Evolutionary conservation across 345 rosid genomes (phyloP), one percentile per base, ranked within the genome.

Genomic region (Eucalyptus brandiana): DNA sequence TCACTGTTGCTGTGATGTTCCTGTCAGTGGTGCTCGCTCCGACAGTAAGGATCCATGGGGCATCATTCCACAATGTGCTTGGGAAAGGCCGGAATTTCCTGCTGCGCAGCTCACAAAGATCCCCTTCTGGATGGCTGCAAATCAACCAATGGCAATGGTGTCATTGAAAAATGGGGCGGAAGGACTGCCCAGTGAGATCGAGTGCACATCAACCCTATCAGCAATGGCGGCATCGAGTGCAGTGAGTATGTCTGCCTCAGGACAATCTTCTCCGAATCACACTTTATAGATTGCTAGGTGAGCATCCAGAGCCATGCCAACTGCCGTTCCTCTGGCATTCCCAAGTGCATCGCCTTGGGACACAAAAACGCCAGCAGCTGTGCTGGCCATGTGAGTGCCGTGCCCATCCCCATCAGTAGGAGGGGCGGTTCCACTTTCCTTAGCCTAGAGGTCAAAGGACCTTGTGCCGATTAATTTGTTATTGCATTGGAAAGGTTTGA

Each of bases 21-120:
- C 97, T 91, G 65, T 96, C 95, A 65, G 90, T 88, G 14, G 96
- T 93, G 88, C 95, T 94, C 37, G 96, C 96, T 69, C 96, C 96
- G 19, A 93, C 95, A 0, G 95, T 95, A 23, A 95, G 91, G 65
- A 95, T 93, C 96, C 96, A 95, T 1, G 96, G 97, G 28, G 96
- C 97, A 54, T 94, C 94, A 86, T 93, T 95, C 12, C 89, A 37
- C 18, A 93, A 89, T 15, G 91, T 90, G 69, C 88, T 86, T 6
- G 89, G 89, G 87, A 48, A 86, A 15, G 96, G 12, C 98, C 97
- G 1, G 89, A 88, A 53, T 96, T 95, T 11, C 96, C 98, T 0
- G 91, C 93, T 16, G 95, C 86, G 48, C 90, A 93, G 45, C 93
- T 92, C 30, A 94, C 95, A n/a, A 95, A 93, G 86, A 96, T 94